Base-by-base conservation (phyloP, 805 yeast species). In the Priceomyces medius region DNA sequence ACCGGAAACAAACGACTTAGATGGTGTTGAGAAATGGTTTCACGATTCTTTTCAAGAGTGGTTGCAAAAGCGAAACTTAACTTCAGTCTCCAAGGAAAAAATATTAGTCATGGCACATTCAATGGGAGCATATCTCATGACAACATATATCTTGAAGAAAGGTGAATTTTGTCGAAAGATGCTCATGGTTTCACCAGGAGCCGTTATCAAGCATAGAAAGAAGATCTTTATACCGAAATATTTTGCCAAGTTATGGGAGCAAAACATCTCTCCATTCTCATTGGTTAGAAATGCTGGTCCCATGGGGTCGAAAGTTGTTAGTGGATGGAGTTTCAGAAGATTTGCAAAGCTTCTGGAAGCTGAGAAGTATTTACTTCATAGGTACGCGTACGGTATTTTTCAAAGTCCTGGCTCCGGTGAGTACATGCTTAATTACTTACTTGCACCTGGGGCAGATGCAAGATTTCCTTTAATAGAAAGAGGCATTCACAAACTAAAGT, bases 391-490 rank as follows among this genome's bases (percentile, higher is more conserved):
- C 61, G 78, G 82, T 3, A 87, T 90, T 9, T 93, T 93, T 71
- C 86, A 83, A 49, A 83, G 87, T 6, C 78, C 73, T 3, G 99
- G 99, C 0, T 86, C 95, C 0, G 98, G 98, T 5, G 99, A 91
- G 64, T 91, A 91, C 59, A 82, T 91, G 71, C 68, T 93, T 49
- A 85, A 88, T 50, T 85, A 84, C 55, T 69, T 89, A 14, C 66
- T 91, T 18, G 90, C 88, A 0, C 95, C 97, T 5, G 99, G 98
- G 3, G 98, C 96, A 0, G 79, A 80, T 37, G 95, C 97, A 1
- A 71, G 97, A 46, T 66, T 76, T 51, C 95, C 98, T 1, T 66
- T 91, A 40, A 49, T 61, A 3, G 71, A 67, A 13, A 61, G 85
- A 16, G 71, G 67, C 2, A 70, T 84, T 10, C 63, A 74, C 21